Conservation (phyloP, 208 protist species). For the Acanthamoeba lugdunensis region DNA sequence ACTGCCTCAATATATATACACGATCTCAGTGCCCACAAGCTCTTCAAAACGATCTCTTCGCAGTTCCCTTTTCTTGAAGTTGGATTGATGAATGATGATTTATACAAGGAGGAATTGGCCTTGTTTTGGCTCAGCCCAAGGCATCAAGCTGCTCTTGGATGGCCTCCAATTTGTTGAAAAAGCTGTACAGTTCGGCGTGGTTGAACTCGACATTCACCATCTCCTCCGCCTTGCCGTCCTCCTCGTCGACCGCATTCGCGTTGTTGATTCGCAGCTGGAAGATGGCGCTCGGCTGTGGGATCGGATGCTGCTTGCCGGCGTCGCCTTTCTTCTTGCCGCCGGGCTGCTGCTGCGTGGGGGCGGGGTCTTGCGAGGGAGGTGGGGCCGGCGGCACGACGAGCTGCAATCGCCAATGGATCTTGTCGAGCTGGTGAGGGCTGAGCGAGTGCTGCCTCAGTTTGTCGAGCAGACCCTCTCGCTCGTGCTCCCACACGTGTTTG, state of each 20-base stretch:
- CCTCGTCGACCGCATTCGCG: conserved; percentile 36
- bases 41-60: neutral
- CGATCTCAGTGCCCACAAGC: neutral
- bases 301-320: conserved; percentile 33
- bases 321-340: neutral
- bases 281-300: neutral
- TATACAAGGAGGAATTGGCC: neutral
- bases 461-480: conserved; percentile 15
- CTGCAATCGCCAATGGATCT: conserved; percentile 79
- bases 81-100: neutral
- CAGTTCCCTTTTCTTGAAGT: neutral
- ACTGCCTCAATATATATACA: neutral
- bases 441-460: conserved; percentile 62
- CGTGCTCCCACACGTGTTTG: conserved; percentile 72
- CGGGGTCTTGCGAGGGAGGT: conserved; percentile 47
- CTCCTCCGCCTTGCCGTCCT: conserved; percentile 7
- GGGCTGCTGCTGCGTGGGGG: neutral
- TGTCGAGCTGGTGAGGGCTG: conserved; percentile 71
- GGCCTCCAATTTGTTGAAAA: conserved; percentile 76
- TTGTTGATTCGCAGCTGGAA: conserved; percentile 2
- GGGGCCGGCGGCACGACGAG: conserved; percentile 75
- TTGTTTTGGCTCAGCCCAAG: neutral
- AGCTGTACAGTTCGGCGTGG: conserved; percentile 73
- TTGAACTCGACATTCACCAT: conserved; percentile 77
- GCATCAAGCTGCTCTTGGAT: conserved; percentile 80